Percentiles rank a stretch among this genome's conserved stretches.
phyloP scores from a whole-genome alignment of 1,284 basidiomycete genomes.

The Coniferiporia sulphurascens region DNA sequence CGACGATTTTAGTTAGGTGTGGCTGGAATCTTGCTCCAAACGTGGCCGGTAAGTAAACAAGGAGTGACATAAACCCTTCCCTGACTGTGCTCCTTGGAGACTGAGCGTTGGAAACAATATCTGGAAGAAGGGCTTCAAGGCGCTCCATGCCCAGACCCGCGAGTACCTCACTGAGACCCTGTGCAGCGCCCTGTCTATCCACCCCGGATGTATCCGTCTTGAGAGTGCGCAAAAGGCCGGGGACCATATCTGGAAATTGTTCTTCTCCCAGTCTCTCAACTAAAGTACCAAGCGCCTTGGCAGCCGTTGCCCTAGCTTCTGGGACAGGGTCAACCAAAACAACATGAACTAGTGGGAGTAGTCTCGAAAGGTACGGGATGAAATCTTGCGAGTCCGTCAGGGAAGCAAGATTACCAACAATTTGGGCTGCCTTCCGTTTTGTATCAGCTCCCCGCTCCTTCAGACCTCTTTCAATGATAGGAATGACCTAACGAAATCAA shows the following conservation, averaged over 20 bases:
- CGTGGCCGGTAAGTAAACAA: conserved; percentile 94
- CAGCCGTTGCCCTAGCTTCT: conserved; percentile 94
- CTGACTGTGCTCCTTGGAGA: conserved; percentile 89
- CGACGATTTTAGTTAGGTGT: conserved; percentile 91
- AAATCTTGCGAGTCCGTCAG: conserved; percentile 96
- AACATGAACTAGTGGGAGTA: conserved; percentile 88
- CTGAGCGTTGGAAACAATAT: conserved; percentile 89
- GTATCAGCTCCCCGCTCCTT: conserved; percentile 89
- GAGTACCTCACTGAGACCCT: conserved; percentile 94
- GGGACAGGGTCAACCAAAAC: conserved; percentile 96
- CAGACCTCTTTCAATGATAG: conserved; percentile 92
- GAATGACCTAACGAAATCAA: conserved; percentile 64
- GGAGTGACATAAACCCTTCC: conserved; percentile 97
- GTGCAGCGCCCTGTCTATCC: conserved; percentile 95
- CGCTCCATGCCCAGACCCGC: conserved; percentile 96
- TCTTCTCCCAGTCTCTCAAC: conserved; percentile 94
- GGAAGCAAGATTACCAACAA: conserved; percentile 94
- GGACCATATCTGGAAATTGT: conserved; percentile 94
- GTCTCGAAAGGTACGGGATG: conserved; percentile 86
- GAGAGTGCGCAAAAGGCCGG: conserved; percentile 84
- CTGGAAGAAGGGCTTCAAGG: conserved; percentile 90
- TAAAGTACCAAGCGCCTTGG: conserved; percentile 95
- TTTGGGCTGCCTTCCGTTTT: conserved; percentile 95
- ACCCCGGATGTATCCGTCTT: conserved; percentile 95
- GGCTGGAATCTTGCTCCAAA: conserved; percentile 96